Evolutionary conservation across 441 rosid species (phyloP), one percentile per base, ranked within the genome.

Genomic region (Populus hybrid): DNA sequence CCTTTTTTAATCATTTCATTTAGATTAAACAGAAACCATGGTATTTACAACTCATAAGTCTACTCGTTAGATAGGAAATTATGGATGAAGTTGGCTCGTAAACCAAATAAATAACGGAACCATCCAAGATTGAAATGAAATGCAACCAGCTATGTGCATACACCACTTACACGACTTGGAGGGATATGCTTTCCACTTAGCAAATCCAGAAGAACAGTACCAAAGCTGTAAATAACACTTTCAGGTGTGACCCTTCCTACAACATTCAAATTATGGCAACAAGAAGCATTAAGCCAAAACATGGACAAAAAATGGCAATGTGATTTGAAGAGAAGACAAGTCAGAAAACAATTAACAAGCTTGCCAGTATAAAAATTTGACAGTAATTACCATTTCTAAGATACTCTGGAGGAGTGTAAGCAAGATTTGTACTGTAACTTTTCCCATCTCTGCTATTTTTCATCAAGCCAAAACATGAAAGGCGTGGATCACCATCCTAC

Each of bases 391-490:
- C 97, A 74, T 88, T 87, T 74, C 84, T 85, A 61, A 91, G 83
- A 82, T 88, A 91, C 76, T 91, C 93, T 1, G 93, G 95, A 66
- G 93, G 92, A 9, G 89, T 87, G 57, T 90, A 90, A 76, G 93
- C 91, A 57, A 91, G 90, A 84, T 89, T 88, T 21, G 93, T 91
- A 77, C 93, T 91, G 42, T 86, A 91, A 81, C 86, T 88, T 88
- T 84, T 87, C 77, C 93, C 89, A 84, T 90, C 90, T 38, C 86
- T 81, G 76, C 85, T 90, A 80, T 90, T 85, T 77, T 90, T 94
- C 90, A 93, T 90, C 83, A 91, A 86, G 80, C 98, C 97, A 68
- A 93, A 94, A 85, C 97, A 90, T 20, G 98, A 94, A 80, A 26
- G 28, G 28, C 28, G 28, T 26, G 28, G 28, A 26, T 26, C 28